Evolutionary conservation across 306 rosid genomes (phyloP).

Genomic region (Cercis canadensis): DNA sequence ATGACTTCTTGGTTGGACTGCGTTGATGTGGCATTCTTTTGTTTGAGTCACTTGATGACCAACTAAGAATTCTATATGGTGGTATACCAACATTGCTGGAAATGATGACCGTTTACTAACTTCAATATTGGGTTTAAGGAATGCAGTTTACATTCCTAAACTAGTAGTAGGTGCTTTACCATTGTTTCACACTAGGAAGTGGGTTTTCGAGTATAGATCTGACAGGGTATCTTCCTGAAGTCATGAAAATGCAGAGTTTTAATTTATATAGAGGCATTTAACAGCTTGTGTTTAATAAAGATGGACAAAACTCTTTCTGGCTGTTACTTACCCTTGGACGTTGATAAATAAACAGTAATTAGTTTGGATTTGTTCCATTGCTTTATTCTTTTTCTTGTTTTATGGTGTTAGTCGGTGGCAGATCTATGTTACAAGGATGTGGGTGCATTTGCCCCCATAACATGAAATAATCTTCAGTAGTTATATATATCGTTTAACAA

Average conservation of each 20-base stretch:
- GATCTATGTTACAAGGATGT: no score
- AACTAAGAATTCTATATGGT: no score
- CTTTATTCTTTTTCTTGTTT: neutral
- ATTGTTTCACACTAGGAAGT: neutral
- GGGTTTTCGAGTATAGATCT: neutral
- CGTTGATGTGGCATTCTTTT: neutral
- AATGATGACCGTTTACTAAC: no score
- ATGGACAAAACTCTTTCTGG: neutral
- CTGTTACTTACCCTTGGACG: slow-evolving; percentile 5
- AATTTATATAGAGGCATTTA: neutral
- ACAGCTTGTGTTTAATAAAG: neutral
- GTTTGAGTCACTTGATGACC: no score
- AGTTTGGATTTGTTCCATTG: no score
- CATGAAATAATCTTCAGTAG: no score
- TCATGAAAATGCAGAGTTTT: no score
- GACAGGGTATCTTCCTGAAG: neutral
- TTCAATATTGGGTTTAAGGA: neutral
- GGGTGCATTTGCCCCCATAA: no score
- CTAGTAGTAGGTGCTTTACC: neutral
- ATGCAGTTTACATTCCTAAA: neutral
- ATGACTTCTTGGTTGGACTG: neutral
- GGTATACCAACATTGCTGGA: no score
- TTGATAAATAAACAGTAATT: no score
- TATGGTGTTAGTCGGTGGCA: neutral
- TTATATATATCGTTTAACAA: no score